Conservation (phyloP, 2,329 filamentous ascomycete genomes). For the Cladosporium sphaerospermum region DNA sequence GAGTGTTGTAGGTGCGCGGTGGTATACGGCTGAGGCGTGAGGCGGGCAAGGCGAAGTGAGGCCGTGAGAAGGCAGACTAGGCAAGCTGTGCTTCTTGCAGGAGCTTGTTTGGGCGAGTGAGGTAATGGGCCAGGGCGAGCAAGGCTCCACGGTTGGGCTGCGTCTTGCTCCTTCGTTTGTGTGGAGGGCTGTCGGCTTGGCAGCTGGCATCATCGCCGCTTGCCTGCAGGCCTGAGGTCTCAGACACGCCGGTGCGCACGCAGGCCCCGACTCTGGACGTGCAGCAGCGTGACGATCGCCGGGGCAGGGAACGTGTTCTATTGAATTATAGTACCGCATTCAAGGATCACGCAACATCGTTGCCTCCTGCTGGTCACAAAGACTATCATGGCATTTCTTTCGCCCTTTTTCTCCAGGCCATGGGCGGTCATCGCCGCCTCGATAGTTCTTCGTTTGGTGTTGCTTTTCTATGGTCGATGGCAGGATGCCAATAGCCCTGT, state of each 20-base stretch:
- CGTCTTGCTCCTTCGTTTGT: background rate
- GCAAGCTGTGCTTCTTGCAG: slow-evolving; percentile 12
- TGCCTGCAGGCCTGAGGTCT: slow-evolving; percentile 3
- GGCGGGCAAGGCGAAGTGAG: background rate
- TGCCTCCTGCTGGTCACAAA: too few relatives aligned
- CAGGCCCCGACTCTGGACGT: background rate
- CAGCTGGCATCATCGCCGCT: slow-evolving; percentile 4
- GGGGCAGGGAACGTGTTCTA: too few relatives aligned
- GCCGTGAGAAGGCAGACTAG: background rate
- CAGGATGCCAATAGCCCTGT: slow-evolving; percentile 87
- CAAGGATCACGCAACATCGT: too few relatives aligned
- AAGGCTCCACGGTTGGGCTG: background rate
- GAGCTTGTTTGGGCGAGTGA: slow-evolving; percentile 12
- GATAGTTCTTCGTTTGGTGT: slow-evolving; percentile 59
- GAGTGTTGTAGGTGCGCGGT: background rate
- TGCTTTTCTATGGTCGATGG: slow-evolving; percentile 83
- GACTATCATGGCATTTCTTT: background rate
- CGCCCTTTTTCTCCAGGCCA: slow-evolving; percentile 20
- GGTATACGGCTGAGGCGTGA: background rate
- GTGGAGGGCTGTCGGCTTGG: slow-evolving; percentile 3
- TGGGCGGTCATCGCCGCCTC: slow-evolving; percentile 38
- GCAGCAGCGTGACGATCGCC: too few relatives aligned
- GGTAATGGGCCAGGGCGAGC: slow-evolving; percentile 8
- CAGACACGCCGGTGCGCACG: slow-evolving; percentile 8
- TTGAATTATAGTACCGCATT: too few relatives aligned